Evolutionary conservation across 768 basidiomycete genomes (phyloP), one percentile per base, ranked within the genome.

Genomic region (Dioszegia hungarica): DNA sequence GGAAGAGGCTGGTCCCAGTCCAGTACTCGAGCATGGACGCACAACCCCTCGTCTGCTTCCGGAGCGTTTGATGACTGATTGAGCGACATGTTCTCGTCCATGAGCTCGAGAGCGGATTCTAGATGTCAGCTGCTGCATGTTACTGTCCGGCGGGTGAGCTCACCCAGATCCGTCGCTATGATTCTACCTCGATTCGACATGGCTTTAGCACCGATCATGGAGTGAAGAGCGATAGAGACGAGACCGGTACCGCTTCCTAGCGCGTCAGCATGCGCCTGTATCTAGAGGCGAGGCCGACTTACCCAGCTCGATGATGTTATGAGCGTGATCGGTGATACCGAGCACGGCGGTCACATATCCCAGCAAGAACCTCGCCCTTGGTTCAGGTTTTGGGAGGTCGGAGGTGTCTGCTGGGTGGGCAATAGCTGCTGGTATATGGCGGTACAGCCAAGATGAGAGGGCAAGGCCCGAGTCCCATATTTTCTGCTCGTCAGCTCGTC

Each of bases 391-490:
- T 40, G 39, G 20, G 12, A 3, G 25, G 17, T 15, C 31, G 29
- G 29, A 49, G 34, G 33, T 34, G 19, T 37, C 33, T n/a, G 17
- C 20, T 12, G 41, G 20, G 41, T 12, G 2, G 17, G 12, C 19
- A 33, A 14, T 6, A 14, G 5, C 41, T 5, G 41, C 12, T 24
- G 5, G 41, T 15, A 57, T 52, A 28, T 58, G 46, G 44, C 65
- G 54, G 50, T 46, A 68, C 3, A 94, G 78, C 88, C 88, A 92
- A 2, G 89, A 82, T 56, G 87, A 85, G 19, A 92, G 77, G 5
- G 88, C 90, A 44, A 94, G 81, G 1, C 92, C 92, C 39, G 90
- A 92, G 72, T 94, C 91, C 92, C 92, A 95, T 52, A 94, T 82
- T 90, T 94, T 94, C 92, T 94, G 78, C 31, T 66, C 24, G 24